Evolutionary conservation across 768 basidiomycete species (phyloP).

Genomic region (Paxillus involutus): DNA sequence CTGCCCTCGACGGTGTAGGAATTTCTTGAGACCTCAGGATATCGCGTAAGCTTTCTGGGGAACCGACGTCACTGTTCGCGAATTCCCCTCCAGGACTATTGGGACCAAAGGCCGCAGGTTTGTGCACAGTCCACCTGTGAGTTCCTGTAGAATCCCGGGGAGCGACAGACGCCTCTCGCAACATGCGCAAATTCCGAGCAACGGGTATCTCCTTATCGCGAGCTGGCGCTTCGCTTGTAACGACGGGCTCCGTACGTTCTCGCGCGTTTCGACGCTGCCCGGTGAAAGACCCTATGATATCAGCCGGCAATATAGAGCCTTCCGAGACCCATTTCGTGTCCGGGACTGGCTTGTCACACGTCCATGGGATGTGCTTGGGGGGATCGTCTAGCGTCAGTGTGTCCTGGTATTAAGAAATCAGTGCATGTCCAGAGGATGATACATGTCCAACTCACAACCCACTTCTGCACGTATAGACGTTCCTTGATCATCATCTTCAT

Average conservation of each 20-base stretch:
- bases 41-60: neutral
- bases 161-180: slow-evolving; percentile 3
- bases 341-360: slow-evolving; percentile 17
- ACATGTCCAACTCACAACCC: slow-evolving; percentile 30
- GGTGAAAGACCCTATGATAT: slow-evolving; percentile 4
- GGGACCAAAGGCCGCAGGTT: slow-evolving; percentile 9
- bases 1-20: neutral
- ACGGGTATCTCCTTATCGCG: neutral
- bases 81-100: slow-evolving; percentile 5
- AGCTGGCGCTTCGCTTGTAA: neutral
- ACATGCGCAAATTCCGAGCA: slow-evolving; percentile 1
- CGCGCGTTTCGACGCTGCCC: slow-evolving; percentile 2
- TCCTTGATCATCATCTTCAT: slow-evolving; percentile 36
- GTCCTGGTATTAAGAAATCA: slow-evolving; percentile 20
- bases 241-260: neutral
- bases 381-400: slow-evolving; percentile 18
- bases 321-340: slow-evolving; percentile 29
- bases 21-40: slow-evolving; percentile 2
- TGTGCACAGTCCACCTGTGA: slow-evolving; percentile 1
- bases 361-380: slow-evolving; percentile 31
- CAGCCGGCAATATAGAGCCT: slow-evolving; percentile 29
- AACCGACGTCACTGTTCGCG: neutral
- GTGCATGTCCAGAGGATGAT: neutral
- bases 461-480: slow-evolving; percentile 31
- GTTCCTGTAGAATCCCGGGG: neutral